These are phyloP conservation scores for Borealophlyctis nickersoniae DNA, from an alignment of 192 early-diverging fungal genomes.

Conservation along the genomic window DNA sequence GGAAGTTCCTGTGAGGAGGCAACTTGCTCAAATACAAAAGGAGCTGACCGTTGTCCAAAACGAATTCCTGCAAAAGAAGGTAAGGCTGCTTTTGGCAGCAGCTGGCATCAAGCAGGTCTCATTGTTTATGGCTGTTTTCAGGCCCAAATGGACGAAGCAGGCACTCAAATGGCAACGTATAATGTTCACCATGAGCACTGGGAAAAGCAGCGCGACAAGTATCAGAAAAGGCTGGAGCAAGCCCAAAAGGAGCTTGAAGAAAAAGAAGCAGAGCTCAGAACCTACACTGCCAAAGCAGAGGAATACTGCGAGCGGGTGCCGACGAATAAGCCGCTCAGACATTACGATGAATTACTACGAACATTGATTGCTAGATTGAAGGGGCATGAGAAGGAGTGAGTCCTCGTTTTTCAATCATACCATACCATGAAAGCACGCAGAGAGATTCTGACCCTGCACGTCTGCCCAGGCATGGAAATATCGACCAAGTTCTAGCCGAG, in stretches of 20 bases:
- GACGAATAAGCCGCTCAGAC: conserved; percentile 1
- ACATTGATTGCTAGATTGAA: conserved; percentile 19
- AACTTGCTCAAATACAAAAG: background rate
- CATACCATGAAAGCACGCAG: too few species aligned
- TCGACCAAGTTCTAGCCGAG: conserved; percentile 14
- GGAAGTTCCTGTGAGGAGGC: background rate
- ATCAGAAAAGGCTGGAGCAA: conserved; percentile 5
- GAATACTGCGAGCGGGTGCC: conserved; percentile 22
- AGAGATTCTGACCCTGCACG: too few species aligned
- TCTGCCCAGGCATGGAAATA: conserved; percentile 16
- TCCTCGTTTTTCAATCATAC: too few species aligned
- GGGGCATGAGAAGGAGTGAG: conserved; percentile 13
- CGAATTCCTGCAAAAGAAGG: background rate
- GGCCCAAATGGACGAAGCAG: background rate
- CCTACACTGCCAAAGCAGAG: conserved; percentile 9
- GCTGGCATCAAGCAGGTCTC: too few species aligned
- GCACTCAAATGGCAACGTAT: background rate
- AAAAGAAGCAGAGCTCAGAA: conserved; percentile 4
- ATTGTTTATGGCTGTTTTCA: background rate
- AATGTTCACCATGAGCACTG: background rate
- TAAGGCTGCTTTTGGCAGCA: background rate
- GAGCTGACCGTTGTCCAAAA: background rate
- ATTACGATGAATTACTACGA: conserved; percentile 19
- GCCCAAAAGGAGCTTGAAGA: background rate
- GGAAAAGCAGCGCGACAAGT: background rate